These are phyloP conservation scores for Keithomyces neogunnii DNA, from an alignment of 2,329 filamentous ascomycete species.

Conservation along the genomic window DNA sequence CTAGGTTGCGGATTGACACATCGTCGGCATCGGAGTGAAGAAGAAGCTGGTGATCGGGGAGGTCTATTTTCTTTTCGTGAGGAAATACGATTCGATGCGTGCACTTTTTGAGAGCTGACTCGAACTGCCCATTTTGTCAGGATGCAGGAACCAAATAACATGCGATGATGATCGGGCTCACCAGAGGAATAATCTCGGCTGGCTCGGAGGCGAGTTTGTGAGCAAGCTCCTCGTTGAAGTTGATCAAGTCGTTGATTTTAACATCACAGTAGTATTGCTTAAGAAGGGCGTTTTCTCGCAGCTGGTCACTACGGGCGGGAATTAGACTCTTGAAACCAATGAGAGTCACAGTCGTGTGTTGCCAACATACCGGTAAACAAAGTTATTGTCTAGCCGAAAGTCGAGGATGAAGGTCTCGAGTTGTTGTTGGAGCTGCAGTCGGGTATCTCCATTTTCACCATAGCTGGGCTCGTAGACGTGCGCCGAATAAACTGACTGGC, in stretches of 20 bases:
- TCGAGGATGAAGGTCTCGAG: slow-evolving; percentile 88
- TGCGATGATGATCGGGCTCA: slow-evolving; percentile 31
- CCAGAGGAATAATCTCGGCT: slow-evolving; percentile 83
- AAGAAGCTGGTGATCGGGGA: slow-evolving; percentile 90
- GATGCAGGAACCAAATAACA: not conserved
- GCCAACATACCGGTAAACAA: slow-evolving; percentile 73
- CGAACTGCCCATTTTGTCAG: slow-evolving; percentile 54
- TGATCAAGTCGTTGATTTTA: slow-evolving; percentile 91
- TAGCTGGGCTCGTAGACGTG: slow-evolving; percentile 67
- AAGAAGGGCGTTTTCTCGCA: slow-evolving; percentile 87
- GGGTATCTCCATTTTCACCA: slow-evolving; percentile 58
- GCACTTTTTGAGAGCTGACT: slow-evolving; percentile 80
- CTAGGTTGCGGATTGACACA: slow-evolving; percentile 88
- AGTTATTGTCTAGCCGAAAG: slow-evolving; percentile 88
- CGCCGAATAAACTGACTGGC: slow-evolving; percentile 76
- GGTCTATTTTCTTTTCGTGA: slow-evolving; percentile 52
- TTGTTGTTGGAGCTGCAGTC: slow-evolving; percentile 65
- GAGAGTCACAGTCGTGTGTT: not conserved
- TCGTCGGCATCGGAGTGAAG: slow-evolving; percentile 87
- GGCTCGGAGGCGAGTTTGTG: slow-evolving; percentile 85
- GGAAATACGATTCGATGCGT: slow-evolving; percentile 92
- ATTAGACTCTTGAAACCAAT: slow-evolving; percentile 2
- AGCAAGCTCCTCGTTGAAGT: slow-evolving; percentile 90
- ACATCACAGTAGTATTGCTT: slow-evolving; percentile 96
- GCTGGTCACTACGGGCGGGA: slow-evolving; percentile 62